Evolutionary conservation across 1,139 yeast genomes (phyloP).

Genomic region (Taphrina communis): DNA sequence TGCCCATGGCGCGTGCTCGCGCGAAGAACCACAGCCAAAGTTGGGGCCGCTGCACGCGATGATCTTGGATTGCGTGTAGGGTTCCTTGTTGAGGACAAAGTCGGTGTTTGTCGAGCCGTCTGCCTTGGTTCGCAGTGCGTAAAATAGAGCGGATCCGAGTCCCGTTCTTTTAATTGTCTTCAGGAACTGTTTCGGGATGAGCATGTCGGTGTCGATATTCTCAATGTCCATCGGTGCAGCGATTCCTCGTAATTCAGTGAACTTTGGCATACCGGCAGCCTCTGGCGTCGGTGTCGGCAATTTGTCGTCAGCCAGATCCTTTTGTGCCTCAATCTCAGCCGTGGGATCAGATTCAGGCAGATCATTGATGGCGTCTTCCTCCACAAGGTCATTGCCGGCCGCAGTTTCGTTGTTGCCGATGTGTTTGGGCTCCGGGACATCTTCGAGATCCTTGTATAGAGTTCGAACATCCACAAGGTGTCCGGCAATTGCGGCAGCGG

Average conservation of each 20-base stretch:
- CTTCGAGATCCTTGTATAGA: conserved; percentile 53
- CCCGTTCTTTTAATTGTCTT: conserved; percentile 98
- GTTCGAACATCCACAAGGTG: conserved; percentile 89
- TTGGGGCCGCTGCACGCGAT: conserved; percentile 93
- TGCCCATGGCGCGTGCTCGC: conserved; percentile 99
- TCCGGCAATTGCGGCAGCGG: conserved; percentile 95
- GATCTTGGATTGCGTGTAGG: conserved; percentile 78
- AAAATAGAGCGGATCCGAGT: conserved; percentile 82
- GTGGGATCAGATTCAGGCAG: conserved; percentile 49
- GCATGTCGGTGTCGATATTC: conserved; percentile 96
- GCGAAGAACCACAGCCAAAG: conserved; percentile 98
- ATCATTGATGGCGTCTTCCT: conserved; percentile 46
- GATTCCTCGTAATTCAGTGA: conserved; percentile 75
- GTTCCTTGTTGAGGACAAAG: conserved; percentile 82
- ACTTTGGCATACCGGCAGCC: conserved; percentile 71
- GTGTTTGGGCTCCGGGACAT: conserved; percentile 49
- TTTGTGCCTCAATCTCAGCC: conserved; percentile 52
- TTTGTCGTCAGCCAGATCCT: conserved; percentile 44
- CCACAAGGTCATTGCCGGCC: conserved; percentile 55
- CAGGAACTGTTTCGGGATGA: conserved; percentile 95
- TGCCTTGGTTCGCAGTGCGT: conserved; percentile 75
- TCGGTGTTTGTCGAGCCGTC: conserved; percentile 76
- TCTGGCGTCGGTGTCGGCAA: conserved; percentile 49
- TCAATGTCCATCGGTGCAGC: conserved; percentile 95
- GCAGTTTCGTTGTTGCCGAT: conserved; percentile 67